Base-by-base conservation (phyloP, 192 early-diverging fungal species). In the Linnemannia zychae region DNA sequence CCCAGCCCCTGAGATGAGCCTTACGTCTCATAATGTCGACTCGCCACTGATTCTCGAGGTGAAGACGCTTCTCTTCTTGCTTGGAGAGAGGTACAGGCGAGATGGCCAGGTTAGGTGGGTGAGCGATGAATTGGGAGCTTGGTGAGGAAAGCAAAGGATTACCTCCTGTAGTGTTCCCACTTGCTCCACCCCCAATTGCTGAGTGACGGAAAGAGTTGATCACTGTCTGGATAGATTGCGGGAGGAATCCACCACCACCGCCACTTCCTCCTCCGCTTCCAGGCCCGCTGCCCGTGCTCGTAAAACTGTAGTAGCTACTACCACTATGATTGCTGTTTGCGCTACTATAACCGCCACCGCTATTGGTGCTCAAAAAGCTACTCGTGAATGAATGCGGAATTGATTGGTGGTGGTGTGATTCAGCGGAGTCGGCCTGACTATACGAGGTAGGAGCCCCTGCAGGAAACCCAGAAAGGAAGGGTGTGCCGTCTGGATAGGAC, bases 1-100 rank as follows among this genome's bases (percentile, higher is more conserved):
- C 71, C 82, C 82, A 84, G 2, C 67, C 71, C 1, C 82, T 76
- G 5, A 84, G 36, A 20, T 77, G 69, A 7, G 82, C 82, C 37
- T 79, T 78, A 0, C 82, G 65, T 3, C 76, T 72, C 72, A 78
- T 63, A 18, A 84, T 79, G 12, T 84, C 82, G 12, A 78, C 57
- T 22, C 82, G 15, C 82, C 82, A 84, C 6, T 73, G 72, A n/a
- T 68, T 40, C 40, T 84, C 82, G 68, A 78, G 28, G 15, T 50
- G 52, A 7, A 60, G n/a, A 7, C 76, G 76, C 31, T 72, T 67
- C 60, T 84, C 77, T 53, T 79, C 81, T 48, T 82, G 81, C 57
- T 50, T 82, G 38, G 75, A 65, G 33, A 65, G 28, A 2, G 65
- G n/a, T 5, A 63, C 48, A 37, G 73, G 20, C 24, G 80, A 40